Evolutionary conservation across 192 early-diverging fungal genomes (phyloP), one percentile per base, ranked within the genome.

Genomic region (Linderina pennispora): DNA sequence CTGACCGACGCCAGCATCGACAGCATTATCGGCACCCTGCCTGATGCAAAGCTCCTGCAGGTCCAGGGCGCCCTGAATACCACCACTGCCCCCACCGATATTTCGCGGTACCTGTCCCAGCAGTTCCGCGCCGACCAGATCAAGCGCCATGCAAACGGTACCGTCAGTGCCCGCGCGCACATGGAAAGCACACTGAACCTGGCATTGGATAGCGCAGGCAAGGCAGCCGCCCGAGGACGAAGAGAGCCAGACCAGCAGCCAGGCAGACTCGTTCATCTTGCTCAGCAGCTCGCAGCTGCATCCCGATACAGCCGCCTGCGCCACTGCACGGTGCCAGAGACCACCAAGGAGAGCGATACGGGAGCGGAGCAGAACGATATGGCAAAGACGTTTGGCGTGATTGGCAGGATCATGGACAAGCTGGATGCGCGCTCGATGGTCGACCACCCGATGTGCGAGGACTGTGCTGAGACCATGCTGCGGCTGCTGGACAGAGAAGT

Each of bases 401-500:
- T 67, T 18, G 83, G 76, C 18, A 75, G 80, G 21, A 49, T 97
- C 32, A 90, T 89, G 68, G 87, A 91, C 36, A 45, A 83, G 46
- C 79, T 94, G 48, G 86, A 85, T 0, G 72, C 78, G n/a, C 77
- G 77, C 25, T 84, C 89, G 2, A 78, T 78, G 36, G 65, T 89
- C 11, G 77, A 78, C 36, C 89, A 93, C 41, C 90, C 90, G 10
- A 78, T 95, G 58, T 98, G 95, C 57, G 80, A 88, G 48, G 91
- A 91, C 38, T 98, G 95, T 50, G 85, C 90, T 0, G 89, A 92
- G 40, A 82, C 83, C 50, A 52, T 94, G 41, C 33, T 81, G 36
- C 74, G 84, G 8, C 65, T 73, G 21, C 51, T 97, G 28, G 83
- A 87, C 33, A 80, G 78, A 43, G 77, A 84, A 38, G 51, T 91